Percentiles rank a stretch among this genome's conserved stretches.
Evolutionary conservation across 2,329 filamentous ascomycete species (phyloP).

Genomic region (Dichotomopilus funicola): DNA sequence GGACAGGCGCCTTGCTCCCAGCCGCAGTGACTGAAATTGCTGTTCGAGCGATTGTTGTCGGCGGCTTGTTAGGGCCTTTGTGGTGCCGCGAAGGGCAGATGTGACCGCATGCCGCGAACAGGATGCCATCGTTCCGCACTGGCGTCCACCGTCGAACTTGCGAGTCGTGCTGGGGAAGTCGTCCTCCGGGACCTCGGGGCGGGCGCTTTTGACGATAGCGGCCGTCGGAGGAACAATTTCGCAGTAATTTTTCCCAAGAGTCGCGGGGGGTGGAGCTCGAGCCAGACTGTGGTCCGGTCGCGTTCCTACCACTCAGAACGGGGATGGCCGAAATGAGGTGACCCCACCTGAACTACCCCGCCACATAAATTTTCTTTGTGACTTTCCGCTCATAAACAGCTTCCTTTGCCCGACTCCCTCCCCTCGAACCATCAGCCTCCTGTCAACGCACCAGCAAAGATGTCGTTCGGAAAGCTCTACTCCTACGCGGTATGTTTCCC

Average conservation of each 20-base stretch:
- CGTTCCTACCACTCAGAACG: neutral
- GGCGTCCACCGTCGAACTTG: constrained; percentile 18
- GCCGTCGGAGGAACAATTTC: constrained; percentile 15
- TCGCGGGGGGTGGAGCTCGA: constrained; percentile 8
- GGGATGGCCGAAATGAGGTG: neutral
- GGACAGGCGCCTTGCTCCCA: constrained; percentile 17
- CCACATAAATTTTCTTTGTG: constrained; percentile 23
- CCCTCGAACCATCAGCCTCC: constrained; percentile 22
- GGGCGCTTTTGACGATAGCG: constrained; percentile 5
- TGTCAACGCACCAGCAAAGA: constrained; percentile 47
- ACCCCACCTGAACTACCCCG: constrained; percentile 21
- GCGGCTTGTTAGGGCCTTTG: constrained; percentile 4
- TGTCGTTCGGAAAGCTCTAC: constrained; percentile 98
- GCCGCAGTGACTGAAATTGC: constrained; percentile 19
- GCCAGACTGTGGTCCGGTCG: constrained; percentile 7
- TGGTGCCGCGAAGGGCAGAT: constrained; percentile 20
- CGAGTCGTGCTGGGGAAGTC: constrained; percentile 10
- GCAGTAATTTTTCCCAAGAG: constrained; percentile 18
- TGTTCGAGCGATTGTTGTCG: constrained; percentile 20
- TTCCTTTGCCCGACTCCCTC: constrained; percentile 21
- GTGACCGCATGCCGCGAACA: constrained; percentile 20
- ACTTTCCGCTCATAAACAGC: constrained; percentile 14
- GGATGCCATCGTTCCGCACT: constrained; percentile 22
- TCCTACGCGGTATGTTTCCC: constrained; percentile 60
- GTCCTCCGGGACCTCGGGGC: neutral